These are phyloP conservation scores for Vachellia collinsii DNA, from an alignment of 306 rosid genomes.

Conservation along the genomic window DNA sequence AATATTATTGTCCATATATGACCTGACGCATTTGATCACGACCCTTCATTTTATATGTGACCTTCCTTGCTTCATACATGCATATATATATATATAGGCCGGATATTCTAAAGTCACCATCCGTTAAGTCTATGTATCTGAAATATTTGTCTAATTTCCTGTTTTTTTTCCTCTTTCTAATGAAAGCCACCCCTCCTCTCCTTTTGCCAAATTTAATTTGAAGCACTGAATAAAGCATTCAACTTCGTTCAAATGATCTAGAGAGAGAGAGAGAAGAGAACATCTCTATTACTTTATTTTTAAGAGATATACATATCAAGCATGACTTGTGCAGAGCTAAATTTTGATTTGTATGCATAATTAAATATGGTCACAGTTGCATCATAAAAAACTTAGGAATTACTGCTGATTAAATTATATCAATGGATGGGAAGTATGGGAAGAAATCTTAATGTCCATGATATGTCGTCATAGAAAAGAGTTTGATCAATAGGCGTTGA, in stretches of 20 bases:
- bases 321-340: neutral
- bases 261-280: neutral
- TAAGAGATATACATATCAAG: no score
- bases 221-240: neutral
- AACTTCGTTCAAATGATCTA: neutral
- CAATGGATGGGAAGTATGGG: neutral
- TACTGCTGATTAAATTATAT: neutral
- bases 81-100: no score
- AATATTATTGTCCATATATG: neutral
- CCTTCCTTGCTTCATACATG: neutral
- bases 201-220: neutral
- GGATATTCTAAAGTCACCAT: neutral
- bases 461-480: neutral
- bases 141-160: neutral
- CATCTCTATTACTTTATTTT: no score
- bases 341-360: neutral
- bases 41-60: neutral
- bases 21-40: neutral
- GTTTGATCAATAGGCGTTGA: no score
- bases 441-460: neutral
- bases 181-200: neutral
- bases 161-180: neutral
- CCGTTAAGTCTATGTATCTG: neutral
- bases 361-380: neutral
- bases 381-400: neutral